phyloP scores from a whole-genome alignment of 768 basidiomycete species.

The Boletus eberwhitei region DNA sequence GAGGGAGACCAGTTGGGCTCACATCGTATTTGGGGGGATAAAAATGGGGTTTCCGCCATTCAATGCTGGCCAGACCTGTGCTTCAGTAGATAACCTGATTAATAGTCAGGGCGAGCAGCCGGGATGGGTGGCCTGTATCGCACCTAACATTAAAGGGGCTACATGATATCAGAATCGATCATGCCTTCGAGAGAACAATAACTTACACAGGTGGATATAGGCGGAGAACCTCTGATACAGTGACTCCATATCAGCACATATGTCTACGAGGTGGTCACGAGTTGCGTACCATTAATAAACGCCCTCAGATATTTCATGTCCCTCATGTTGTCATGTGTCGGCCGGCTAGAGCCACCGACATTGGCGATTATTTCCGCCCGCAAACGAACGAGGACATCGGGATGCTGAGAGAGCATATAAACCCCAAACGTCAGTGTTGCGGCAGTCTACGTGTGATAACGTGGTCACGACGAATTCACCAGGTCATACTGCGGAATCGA shows the following conservation, averaged over 20 bases:
- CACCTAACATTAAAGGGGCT: constrained; percentile 26
- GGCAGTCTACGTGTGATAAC: constrained; percentile 24
- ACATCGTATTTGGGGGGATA: constrained; percentile 42
- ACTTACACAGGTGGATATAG: constrained; percentile 32
- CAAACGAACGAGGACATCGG: constrained; percentile 43
- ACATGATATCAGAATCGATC: constrained; percentile 1
- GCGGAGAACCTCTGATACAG: constrained; percentile 30
- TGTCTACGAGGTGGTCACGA: neutral
- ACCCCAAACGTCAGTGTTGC: constrained; percentile 34
- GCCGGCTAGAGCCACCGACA: constrained; percentile 47
- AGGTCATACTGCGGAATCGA: neutral
- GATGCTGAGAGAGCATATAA: constrained; percentile 52
- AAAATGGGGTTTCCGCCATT: constrained; percentile 46
- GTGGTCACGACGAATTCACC: neutral
- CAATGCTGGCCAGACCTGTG: constrained; percentile 17
- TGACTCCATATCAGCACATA: neutral
- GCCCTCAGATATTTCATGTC: constrained; percentile 65
- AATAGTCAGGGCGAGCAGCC: neutral
- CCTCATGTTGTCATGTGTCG: constrained; percentile 53
- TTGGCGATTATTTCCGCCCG: constrained; percentile 55
- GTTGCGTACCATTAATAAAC: constrained; percentile 54
- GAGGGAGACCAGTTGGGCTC: neutral
- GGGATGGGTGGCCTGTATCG: neutral
- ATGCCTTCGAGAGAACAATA: neutral
- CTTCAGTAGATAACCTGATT: constrained; percentile 14